Percentiles rank a stretch among this genome's conserved stretches.
Conservation (phyloP, 441 rosid species). For the Eruca vesicaria region DNA sequence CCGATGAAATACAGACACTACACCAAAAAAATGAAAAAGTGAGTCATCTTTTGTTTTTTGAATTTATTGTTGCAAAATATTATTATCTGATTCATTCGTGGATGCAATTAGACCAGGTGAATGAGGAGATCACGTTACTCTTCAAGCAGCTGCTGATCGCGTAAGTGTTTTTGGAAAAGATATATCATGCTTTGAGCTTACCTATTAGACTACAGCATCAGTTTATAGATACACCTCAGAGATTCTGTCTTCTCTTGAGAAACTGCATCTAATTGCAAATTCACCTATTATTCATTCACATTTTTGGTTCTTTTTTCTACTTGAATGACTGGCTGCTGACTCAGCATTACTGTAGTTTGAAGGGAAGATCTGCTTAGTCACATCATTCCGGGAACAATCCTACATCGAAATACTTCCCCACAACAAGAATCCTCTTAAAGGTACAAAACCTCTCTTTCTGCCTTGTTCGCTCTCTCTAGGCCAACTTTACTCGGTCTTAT, state of each 20-base stretch:
- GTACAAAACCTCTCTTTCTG: slow-evolving; percentile 39
- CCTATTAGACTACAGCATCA: not conserved
- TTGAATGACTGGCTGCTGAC: slow-evolving; percentile 32
- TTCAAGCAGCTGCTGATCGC: slow-evolving; percentile 93
- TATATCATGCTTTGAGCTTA: not conserved
- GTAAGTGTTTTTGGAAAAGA: slow-evolving; percentile 42
- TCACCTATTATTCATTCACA: slow-evolving; percentile 22
- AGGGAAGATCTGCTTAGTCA: slow-evolving; percentile 79
- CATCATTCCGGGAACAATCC: slow-evolving; percentile 84
- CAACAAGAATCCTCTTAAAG: slow-evolving; percentile 63
- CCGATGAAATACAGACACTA: slow-evolving; percentile 89
- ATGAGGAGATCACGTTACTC: slow-evolving; percentile 94
- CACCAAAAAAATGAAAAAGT: slow-evolving; percentile 85
- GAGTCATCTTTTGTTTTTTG: slow-evolving; percentile 41
- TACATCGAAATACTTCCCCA: slow-evolving; percentile 87
- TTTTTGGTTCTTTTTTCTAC: slow-evolving; percentile 13
- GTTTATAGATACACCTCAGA: not conserved
- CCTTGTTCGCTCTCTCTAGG: not conserved
- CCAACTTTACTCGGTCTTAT: not conserved
- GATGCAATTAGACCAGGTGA: slow-evolving; percentile 61
- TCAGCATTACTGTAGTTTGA: slow-evolving; percentile 60
- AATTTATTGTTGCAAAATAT: not conserved
- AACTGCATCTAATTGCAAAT: too few species aligned
- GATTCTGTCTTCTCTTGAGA: not conserved
- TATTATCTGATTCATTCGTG: slow-evolving; percentile 1